These are phyloP conservation scores for Backusella liffmaniae DNA, from an alignment of 192 early-diverging fungal genomes.

Conservation along the genomic window DNA sequence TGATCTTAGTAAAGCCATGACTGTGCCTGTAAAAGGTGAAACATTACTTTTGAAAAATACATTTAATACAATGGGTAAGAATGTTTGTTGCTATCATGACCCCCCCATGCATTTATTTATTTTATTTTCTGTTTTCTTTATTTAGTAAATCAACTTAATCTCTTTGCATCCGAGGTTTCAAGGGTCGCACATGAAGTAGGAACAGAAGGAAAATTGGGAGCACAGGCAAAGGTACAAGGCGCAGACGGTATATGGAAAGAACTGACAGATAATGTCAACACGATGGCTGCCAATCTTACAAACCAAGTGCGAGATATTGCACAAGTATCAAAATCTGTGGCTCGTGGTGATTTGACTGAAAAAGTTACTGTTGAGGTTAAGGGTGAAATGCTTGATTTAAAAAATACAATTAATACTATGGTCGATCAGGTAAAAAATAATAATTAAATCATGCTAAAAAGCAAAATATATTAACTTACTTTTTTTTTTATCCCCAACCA, in stretches of 20 bases:
- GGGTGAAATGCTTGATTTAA: conserved; percentile 57
- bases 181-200: conserved; percentile 67
- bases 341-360: conserved; percentile 54
- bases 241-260: conserved; percentile 52
- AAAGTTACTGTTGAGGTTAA: conserved; percentile 60
- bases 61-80: conserved; percentile 73
- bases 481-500: conserved; percentile 1
- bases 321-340: conserved; percentile 61
- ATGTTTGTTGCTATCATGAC: background rate
- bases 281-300: conserved; percentile 56
- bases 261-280: conserved; percentile 54
- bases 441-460: background rate
- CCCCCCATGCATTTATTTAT: background rate
- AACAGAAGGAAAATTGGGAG: conserved; percentile 70
- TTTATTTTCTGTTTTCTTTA: background rate
- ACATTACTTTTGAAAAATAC: conserved; percentile 72
- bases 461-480: background rate
- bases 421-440: conserved; percentile 47
- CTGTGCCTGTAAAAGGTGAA: conserved; percentile 68
- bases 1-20: conserved; percentile 70
- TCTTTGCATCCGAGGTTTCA: conserved; percentile 59
- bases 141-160: conserved; percentile 51
- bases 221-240: conserved; percentile 47
- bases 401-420: conserved; percentile 60
- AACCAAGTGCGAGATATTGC: conserved; percentile 66